Percentiles rank a stretch among this genome's conserved stretches.
Evolutionary conservation across 2,329 filamentous ascomycete genomes (phyloP).

Genomic region (Verticillium isaacii): DNA sequence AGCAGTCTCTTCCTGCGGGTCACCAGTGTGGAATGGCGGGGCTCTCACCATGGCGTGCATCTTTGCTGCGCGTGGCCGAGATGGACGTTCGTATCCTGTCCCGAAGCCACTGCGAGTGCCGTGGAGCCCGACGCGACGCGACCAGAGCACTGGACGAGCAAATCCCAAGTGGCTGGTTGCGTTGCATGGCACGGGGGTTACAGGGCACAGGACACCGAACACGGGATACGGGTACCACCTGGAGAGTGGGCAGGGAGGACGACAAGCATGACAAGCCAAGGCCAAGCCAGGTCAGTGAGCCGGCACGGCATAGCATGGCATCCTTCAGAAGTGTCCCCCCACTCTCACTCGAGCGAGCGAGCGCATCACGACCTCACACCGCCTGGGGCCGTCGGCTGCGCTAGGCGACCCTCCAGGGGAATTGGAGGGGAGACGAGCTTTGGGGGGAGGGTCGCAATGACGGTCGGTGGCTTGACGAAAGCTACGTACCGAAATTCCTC

Average conservation of each 20-base stretch:
- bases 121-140: not conserved
- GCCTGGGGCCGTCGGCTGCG: not conserved
- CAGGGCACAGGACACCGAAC: not conserved
- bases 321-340: not conserved
- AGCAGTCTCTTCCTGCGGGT: not conserved
- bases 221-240: slow-evolving; percentile 10
- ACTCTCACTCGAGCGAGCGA: not conserved
- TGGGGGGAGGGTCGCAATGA: not conserved
- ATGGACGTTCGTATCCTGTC: not conserved
- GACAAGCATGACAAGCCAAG: slow-evolving; percentile 6
- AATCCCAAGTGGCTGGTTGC: slow-evolving; percentile 12
- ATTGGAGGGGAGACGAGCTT: not conserved
- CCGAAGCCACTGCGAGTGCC: not conserved
- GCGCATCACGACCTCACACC: not conserved
- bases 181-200: slow-evolving; percentile 5
- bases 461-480: slow-evolving; percentile 1
- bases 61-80: not conserved
- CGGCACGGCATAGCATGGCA: not conserved
- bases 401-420: not conserved
- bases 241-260: slow-evolving; percentile 2
- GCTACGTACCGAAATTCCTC: not conserved
- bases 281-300: slow-evolving; percentile 1
- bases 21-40: not conserved
- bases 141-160: slow-evolving; percentile 5
- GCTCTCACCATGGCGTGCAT: not conserved